Evolutionary conservation across 1,284 basidiomycete genomes (phyloP), one percentile per base, ranked within the genome.

Genomic region (Schizopora paradoxa): DNA sequence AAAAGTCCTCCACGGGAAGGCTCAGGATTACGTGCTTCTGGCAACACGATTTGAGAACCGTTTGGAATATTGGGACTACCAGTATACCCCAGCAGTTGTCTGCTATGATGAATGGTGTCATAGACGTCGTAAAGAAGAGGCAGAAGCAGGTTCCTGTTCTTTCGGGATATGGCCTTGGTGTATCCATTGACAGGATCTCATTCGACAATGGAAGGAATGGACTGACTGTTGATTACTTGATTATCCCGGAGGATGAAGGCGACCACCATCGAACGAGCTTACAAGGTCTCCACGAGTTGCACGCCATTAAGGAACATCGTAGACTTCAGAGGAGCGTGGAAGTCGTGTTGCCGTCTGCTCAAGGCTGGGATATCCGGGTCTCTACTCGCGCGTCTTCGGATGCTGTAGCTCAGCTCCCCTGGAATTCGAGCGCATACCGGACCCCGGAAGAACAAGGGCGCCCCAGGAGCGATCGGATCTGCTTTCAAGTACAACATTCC

Each of bases 1-100:
- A 53, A 62, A 59, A 62, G 43, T 40, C 43, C 14, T 51, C 56
- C 8, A 51, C 61, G 4, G 60, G 63, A 51, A 66, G 69, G 49
- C 65, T 92, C 19, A 80, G 87, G 18, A 78, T 96, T 48, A 93
- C 90, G 1, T 91, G 88, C 57, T 95, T 95, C 62, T 97, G 91
- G 90, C 89, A 93, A 56, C 95, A 97, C 68, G 88, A 96, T 64
- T 78, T 97, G n/a, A 85, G 86, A 51, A 81, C 91, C 0, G 66
- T 91, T 10, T 95, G 91, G 90, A 86, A 80, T 33, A 77, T 91
- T 41, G 79, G 79, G 6, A 77, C 79, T 0, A 67, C 72, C 32
- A 71, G 69, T 42, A 56, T 82, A 25, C 72, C 66, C 50, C 83
- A 87, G 54, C 89, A 93, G 53, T 73, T 96, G 1, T 83, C 85